Base-by-base conservation (phyloP, 2,329 filamentous ascomycete species). In the Fusarium sp. region DNA sequence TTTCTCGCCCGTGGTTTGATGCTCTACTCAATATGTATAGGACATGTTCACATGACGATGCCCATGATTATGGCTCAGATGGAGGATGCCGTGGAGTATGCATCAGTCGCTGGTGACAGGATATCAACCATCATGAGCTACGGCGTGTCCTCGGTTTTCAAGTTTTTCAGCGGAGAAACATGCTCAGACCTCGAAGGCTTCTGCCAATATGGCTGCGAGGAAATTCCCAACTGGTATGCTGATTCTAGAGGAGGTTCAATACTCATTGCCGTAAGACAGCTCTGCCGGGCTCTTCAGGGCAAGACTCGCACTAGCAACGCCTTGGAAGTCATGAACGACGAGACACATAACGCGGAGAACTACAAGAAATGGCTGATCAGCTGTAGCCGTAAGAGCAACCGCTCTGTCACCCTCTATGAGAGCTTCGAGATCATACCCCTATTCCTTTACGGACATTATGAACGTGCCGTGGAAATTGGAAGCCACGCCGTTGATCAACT, bases 171-270 rank as follows among this genome's bases (percentile, higher is more conserved):
- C 18, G 91, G 91, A 73, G 90, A 94, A 72, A 91, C 94, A 66
- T 85, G 91, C 54, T 84, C 85, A 20, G 93, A 95, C 63, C 83
- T 94, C 1, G 93, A 95, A 79, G 87, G 87, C 1, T 93, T 90
- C 78, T 92, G 92, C 75, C 88, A 90, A 54, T 93, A 92, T 69
- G 88, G 90, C n/a, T 92, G 91, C 68, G 89, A 94, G 69, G 93
- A 95, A 72, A 89, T 94, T 66, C 89, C 89, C 4, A 90, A 92
- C 56, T 95, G 93, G 93, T 85, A 90, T 52, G 84, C 87, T 50
- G 93, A 95, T 76, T 88, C 92, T 3, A 87, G 92, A 66, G 93
- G 93, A 22, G 93, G 93, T 6, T 90, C 90, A 1, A 84, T 94
- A 58, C 83, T 95, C 12, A 89, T 93, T 68, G 87, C 89, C 6